Base-by-base conservation (phyloP, 1,139 yeast species). In the Chernovozyma sophiae-reginae region DNA sequence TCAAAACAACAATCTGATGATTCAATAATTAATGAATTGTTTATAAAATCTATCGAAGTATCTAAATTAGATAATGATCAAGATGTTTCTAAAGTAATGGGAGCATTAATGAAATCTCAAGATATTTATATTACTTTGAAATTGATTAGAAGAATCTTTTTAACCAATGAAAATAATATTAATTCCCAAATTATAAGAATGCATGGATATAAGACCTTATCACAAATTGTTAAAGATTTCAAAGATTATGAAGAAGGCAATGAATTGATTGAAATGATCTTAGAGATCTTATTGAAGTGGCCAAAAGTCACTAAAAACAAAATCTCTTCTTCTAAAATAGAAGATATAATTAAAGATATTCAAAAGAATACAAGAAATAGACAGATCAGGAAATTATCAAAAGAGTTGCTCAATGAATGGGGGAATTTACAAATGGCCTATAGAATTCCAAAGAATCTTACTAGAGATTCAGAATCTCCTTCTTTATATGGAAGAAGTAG, bases 161-260 rank as follows among this genome's bases (percentile, higher is more conserved):
- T 71, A 28, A 77, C 92, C 5, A 62, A 65, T 20, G 82, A 81
- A 43, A 63, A 67, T 3, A 60, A 60, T n/a, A 65, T 84, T 22
- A 78, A 82, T 39, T 61, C 72, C 11, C 72, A 75, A 28, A 77
- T 89, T 37, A 78, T 87, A 52, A 72, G 82, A 43, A 70, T 87
- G 53, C 98, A 90, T 55, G 98, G 98, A 6, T 86, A 89, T 58
- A 84, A 83, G 51, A 81, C 95, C 11, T 68, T 90, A 38, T 76
- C 85, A 13, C 74, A 79, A 16, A 60, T 86, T 10, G 56, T 86
- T 34, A 68, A 74, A 39, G 68, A 65, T 13, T 53, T 67, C 30
- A 30, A 19, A 14, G 23, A 40, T 1, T 22, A 18, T 14, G 18
- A 39, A 1, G 30, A 55, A 32, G 17, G 29, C 31, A 74, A 70